Percentiles rank a stretch among this genome's conserved stretches.
Conservation (phyloP, 1,284 basidiomycete genomes). For the Ceratobasidium sp. region DNA sequence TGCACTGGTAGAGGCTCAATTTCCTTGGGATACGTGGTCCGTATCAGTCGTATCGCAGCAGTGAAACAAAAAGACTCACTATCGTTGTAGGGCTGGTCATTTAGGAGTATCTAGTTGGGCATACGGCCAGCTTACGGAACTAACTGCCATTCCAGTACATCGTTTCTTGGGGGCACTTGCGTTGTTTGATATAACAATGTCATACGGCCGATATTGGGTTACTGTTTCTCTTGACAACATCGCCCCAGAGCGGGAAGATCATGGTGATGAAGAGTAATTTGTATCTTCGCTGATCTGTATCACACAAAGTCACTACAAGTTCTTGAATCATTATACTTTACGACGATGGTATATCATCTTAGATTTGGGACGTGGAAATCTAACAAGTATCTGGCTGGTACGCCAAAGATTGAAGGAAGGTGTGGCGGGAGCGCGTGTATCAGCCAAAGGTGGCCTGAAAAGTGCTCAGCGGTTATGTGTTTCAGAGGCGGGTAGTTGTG, state of each 20-base stretch:
- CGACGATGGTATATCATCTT: too few species aligned
- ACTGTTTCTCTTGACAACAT: neutral
- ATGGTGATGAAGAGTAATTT: neutral
- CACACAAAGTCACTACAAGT: too few species aligned
- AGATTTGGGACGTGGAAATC: too few species aligned
- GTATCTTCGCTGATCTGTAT: too few species aligned
- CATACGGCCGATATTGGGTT: conserved; percentile 6
- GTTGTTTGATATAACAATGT: conserved; percentile 4
- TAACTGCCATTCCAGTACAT: neutral
- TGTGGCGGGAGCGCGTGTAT: too few species aligned
- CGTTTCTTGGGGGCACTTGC: conserved; percentile 1
- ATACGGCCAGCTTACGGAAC: neutral
- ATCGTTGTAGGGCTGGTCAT: neutral
- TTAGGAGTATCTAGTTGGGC: conserved; percentile 11
- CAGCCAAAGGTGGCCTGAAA: too few species aligned
- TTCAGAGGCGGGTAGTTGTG: too few species aligned
- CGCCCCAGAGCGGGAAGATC: neutral
- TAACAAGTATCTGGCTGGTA: too few species aligned
- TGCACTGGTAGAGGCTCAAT: neutral
- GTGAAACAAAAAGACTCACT: neutral
- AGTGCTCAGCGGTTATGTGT: too few species aligned
- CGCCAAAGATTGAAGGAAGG: too few species aligned
- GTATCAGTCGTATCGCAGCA: neutral
- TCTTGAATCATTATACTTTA: too few species aligned
- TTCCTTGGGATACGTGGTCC: conserved; percentile 22